Conservation (phyloP, 2,329 filamentous ascomycete species). For the Penicillium expansum region DNA sequence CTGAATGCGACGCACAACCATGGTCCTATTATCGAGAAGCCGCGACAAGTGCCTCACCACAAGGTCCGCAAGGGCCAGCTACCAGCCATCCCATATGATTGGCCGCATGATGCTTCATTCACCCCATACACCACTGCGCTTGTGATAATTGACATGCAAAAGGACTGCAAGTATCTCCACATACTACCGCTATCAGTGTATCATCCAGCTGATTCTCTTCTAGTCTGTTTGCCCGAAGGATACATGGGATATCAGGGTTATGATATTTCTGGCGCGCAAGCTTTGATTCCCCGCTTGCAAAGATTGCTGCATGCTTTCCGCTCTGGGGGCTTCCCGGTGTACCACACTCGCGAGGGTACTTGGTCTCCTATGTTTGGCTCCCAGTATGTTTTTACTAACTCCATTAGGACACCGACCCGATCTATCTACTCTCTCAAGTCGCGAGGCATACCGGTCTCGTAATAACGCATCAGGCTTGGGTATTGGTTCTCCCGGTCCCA, state of each 20-base stretch:
- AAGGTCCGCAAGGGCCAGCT: slow-evolving; percentile 47
- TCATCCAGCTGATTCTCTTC: background rate
- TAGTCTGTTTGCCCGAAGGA: slow-evolving; percentile 45
- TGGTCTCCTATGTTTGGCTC: background rate
- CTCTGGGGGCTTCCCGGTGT: slow-evolving; percentile 42
- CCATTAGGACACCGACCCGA: slow-evolving; percentile 49
- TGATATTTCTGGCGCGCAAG: slow-evolving; percentile 41
- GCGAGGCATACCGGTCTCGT: slow-evolving; percentile 54
- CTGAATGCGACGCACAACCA: slow-evolving; percentile 45
- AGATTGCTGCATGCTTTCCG: slow-evolving; percentile 41
- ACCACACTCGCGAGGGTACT: slow-evolving; percentile 47
- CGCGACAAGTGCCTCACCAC: slow-evolving; percentile 41
- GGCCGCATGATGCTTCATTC: slow-evolving; percentile 47
- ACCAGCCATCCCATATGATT: slow-evolving; percentile 43
- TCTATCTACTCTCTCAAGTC: slow-evolving; percentile 54
- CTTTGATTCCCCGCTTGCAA: slow-evolving; percentile 43
- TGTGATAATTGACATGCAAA: slow-evolving; percentile 50
- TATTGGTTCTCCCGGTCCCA: slow-evolving; percentile 53
- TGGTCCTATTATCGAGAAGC: slow-evolving; percentile 42
- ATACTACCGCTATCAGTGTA: background rate
- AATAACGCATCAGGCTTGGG: slow-evolving; percentile 53
- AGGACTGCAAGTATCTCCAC: slow-evolving; percentile 41
- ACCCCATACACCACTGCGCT: slow-evolving; percentile 47
- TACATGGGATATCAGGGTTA: slow-evolving; percentile 48
- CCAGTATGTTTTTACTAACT: slow-evolving; percentile 9